Conservation (phyloP, 371 early-diverging fungal species). For the Smittium culicis region DNA sequence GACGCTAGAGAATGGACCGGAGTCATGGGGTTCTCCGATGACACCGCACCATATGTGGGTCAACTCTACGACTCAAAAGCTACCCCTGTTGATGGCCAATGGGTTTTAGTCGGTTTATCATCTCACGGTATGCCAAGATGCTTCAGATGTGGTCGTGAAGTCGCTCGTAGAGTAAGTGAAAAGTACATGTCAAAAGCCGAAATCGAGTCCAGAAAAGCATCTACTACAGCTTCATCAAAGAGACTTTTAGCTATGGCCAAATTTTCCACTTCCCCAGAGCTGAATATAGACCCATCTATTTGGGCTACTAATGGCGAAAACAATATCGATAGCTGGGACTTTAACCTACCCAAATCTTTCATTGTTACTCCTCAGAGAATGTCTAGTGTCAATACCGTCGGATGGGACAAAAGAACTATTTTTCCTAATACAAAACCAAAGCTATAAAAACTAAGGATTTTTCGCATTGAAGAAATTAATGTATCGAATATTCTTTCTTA, state of each 20-base stretch:
- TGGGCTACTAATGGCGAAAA: neutral
- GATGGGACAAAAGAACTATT: constrained; percentile 7
- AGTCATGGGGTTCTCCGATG: constrained; percentile 14
- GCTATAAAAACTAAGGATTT: no score
- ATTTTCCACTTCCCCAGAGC: neutral
- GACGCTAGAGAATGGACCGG: constrained; percentile 15
- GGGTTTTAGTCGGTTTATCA: neutral
- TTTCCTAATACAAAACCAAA: no score
- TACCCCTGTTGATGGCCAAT: constrained; percentile 3
- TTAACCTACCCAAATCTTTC: neutral
- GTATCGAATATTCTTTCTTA: no score
- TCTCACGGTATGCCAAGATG: constrained; percentile 10
- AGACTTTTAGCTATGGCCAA: no score
- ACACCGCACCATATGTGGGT: constrained; percentile 3
- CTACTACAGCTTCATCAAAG: neutral
- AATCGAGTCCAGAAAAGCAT: neutral
- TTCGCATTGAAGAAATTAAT: no score
- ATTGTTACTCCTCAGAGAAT: neutral
- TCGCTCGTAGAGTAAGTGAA: constrained; percentile 4
- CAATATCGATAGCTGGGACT: constrained; percentile 11
- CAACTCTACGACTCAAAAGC: neutral
- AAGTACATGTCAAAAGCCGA: neutral
- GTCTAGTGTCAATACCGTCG: neutral
- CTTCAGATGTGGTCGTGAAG: constrained; percentile 10
- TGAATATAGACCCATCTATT: neutral